A percentile compares a stretch with the other conserved stretches of the same genome.
phyloP scores from a whole-genome alignment of 2,329 filamentous ascomycete genomes.

The Diaporthe sp. region DNA sequence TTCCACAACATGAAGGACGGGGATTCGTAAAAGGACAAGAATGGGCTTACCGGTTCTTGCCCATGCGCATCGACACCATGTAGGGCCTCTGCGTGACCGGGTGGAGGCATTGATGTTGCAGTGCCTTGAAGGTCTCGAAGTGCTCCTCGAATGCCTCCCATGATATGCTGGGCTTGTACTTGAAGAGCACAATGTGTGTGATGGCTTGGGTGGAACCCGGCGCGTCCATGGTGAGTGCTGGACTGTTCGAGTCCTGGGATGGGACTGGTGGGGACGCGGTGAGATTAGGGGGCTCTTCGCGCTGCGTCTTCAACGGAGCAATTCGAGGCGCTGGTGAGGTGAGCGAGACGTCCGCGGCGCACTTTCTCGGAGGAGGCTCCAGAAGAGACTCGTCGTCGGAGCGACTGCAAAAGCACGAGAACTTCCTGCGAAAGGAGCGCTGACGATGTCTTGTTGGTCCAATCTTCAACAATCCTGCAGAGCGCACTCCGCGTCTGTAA shows the following conservation, averaged over 20 bases:
- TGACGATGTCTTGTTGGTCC: not conserved
- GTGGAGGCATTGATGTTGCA: slow-evolving; percentile 15
- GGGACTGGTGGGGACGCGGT: not conserved
- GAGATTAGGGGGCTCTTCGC: not conserved
- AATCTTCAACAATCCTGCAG: slow-evolving; percentile 6
- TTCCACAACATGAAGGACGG: too few species aligned
- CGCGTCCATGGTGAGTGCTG: not conserved
- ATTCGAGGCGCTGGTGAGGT: not conserved
- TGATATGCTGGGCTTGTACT: slow-evolving; percentile 26
- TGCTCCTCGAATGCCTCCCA: slow-evolving; percentile 7
- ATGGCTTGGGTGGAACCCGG: slow-evolving; percentile 1
- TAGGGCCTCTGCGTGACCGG: slow-evolving; percentile 13
- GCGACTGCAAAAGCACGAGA: slow-evolving; percentile 5
- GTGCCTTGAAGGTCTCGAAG: slow-evolving; percentile 15
- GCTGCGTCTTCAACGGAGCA: not conserved
- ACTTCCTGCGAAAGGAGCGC: slow-evolving; percentile 10
- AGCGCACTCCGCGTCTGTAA: slow-evolving; percentile 1
- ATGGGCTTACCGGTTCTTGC: not conserved
- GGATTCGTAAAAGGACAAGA: too few species aligned
- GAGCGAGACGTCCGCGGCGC: not conserved
- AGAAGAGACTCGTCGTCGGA: not conserved
- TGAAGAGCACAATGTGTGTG: slow-evolving; percentile 22
- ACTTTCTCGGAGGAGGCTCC: not conserved
- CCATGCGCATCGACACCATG: slow-evolving; percentile 22
- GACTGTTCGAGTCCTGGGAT: not conserved